These are phyloP conservation scores for Fusarium algeriense DNA, from an alignment of 2,329 filamentous ascomycete genomes.

Conservation along the genomic window DNA sequence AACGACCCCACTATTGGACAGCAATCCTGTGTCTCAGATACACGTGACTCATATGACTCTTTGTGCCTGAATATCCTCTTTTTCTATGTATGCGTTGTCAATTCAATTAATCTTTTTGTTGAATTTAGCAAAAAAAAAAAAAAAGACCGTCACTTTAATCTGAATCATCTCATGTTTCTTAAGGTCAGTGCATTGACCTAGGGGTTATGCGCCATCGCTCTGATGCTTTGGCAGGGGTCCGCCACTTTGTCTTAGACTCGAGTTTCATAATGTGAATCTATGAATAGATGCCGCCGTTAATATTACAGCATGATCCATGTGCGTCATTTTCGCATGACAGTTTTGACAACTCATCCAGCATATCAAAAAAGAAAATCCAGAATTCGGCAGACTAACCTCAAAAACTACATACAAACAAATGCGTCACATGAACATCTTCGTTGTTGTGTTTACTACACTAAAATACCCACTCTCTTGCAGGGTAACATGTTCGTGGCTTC, in stretches of 20 bases:
- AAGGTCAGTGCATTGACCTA: conserved; percentile 15
- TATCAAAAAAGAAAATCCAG: neutral
- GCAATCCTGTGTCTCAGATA: conserved; percentile 30
- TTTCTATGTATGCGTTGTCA: conserved; percentile 21
- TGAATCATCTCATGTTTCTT: conserved; percentile 8
- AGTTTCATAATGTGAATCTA: conserved; percentile 22
- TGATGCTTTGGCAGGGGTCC: conserved; percentile 21
- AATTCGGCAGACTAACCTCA: neutral
- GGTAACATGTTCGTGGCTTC: conserved; percentile 27
- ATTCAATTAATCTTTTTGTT: neutral
- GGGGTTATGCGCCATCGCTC: conserved; percentile 11
- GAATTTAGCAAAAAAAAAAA: neutral
- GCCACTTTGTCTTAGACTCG: conserved; percentile 26
- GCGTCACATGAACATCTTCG: conserved; percentile 11
- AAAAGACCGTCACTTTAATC: neutral
- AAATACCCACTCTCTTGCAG: conserved; percentile 24
- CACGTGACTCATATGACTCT: conserved; percentile 42
- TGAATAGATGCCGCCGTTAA: conserved; percentile 20
- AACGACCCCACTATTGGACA: conserved; percentile 43
- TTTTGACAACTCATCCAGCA: conserved; percentile 8
- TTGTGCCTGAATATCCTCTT: conserved; percentile 25
- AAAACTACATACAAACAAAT: neutral
- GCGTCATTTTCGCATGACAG: neutral
- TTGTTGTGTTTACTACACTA: conserved; percentile 9
- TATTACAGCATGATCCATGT: conserved; percentile 1